These are phyloP conservation scores for Lagenidium giganteum DNA, from an alignment of 352 stramenopile genomes.

Conservation along the genomic window DNA sequence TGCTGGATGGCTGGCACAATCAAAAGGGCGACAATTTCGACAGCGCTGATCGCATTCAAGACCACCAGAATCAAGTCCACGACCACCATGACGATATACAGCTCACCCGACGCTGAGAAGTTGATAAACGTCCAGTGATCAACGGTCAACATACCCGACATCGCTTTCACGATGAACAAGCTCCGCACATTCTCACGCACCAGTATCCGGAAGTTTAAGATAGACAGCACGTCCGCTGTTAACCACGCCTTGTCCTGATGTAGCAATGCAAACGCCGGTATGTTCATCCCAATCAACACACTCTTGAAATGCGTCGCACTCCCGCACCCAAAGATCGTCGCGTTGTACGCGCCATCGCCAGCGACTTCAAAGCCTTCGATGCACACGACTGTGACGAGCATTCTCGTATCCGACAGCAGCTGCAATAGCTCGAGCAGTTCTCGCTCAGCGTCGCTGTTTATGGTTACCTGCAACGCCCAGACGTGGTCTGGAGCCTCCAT, in stretches of 20 bases:
- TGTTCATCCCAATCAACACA: constrained; percentile 33
- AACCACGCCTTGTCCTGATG: constrained; percentile 33
- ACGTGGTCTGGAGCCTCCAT: constrained; percentile 25
- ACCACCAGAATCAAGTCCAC: constrained; percentile 32
- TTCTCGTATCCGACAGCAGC: constrained; percentile 19
- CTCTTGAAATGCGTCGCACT: constrained; percentile 36
- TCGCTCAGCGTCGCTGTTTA: constrained; percentile 39
- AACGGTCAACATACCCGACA: constrained; percentile 11
- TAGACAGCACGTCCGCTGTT: constrained; percentile 33
- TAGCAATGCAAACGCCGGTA: constrained; percentile 24
- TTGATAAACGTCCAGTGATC: constrained; percentile 30
- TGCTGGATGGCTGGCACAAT: constrained; percentile 20
- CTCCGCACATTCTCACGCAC: constrained; percentile 37
- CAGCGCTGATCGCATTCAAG: constrained; percentile 15
- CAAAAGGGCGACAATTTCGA: constrained; percentile 33
- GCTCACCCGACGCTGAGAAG: constrained; percentile 44
- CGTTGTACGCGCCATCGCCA: constrained; percentile 15
- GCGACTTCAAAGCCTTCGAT: constrained; percentile 35
- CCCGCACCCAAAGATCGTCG: constrained; percentile 31
- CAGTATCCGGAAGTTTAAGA: constrained; percentile 48
- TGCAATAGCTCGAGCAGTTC: constrained; percentile 45
- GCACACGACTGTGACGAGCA: constrained; percentile 24
- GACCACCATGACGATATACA: constrained; percentile 40
- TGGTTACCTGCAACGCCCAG: constrained; percentile 4
- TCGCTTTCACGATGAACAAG: constrained; percentile 14